A percentile compares a stretch with the other conserved stretches of the same genome.
These are phyloP conservation scores for Sherardia arvensis DNA, from an alignment of 257 asterid species.

Conservation along the genomic window DNA sequence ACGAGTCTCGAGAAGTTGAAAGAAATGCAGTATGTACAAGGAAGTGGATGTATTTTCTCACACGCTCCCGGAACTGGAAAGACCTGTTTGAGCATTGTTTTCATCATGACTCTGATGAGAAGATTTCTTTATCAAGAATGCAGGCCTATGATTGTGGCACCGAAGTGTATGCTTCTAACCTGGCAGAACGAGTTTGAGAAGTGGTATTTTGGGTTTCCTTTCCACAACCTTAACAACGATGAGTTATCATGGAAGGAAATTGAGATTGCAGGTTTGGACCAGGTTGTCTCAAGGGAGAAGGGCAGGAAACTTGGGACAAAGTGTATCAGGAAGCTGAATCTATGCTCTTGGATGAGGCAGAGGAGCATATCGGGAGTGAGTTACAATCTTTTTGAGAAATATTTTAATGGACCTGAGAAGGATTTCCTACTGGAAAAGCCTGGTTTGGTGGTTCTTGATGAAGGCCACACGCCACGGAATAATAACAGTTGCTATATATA, in stretches of 20 bases:
- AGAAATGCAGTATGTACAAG: slow-evolving; percentile 16
- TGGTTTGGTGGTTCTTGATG: slow-evolving; percentile 56
- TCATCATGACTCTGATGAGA: slow-evolving; percentile 49
- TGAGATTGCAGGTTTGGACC: background rate
- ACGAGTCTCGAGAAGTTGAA: slow-evolving; percentile 31
- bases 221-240: slow-evolving; percentile 49
- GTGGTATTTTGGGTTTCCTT: slow-evolving; percentile 39
- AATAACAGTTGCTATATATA: slow-evolving; percentile 30
- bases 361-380: slow-evolving; percentile 46
- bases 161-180: slow-evolving; percentile 54
- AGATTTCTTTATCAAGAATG: slow-evolving; percentile 36
- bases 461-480: slow-evolving; percentile 81
- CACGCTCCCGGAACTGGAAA: slow-evolving; percentile 95
- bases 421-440: slow-evolving; percentile 48
- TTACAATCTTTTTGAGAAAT: slow-evolving; percentile 42
- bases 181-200: slow-evolving; percentile 62
- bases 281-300: slow-evolving; percentile 12
- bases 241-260: slow-evolving; percentile 29
- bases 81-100: slow-evolving; percentile 53
- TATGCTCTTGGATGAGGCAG: slow-evolving; percentile 44
- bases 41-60: slow-evolving; percentile 72
- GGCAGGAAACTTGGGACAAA: slow-evolving; percentile 5
- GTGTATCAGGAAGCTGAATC: slow-evolving; percentile 29
- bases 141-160: slow-evolving; percentile 65
- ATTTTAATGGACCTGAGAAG: slow-evolving; percentile 24